These are phyloP conservation scores for Alternaria gansuensis DNA, from an alignment of 2,329 filamentous ascomycete genomes.

Conservation along the genomic window DNA sequence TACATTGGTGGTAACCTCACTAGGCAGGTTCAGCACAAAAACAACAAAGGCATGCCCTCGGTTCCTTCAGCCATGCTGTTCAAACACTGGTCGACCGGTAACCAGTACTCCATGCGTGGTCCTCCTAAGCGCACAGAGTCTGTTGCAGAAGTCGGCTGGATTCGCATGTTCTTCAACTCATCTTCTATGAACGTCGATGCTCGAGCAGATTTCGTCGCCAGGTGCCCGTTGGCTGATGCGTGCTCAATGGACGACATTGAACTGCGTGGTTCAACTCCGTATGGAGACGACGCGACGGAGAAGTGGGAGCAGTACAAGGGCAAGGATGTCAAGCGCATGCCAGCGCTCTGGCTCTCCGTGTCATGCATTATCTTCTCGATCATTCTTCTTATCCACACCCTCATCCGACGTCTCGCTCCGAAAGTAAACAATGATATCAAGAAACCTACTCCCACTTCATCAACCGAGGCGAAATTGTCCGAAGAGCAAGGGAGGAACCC, in stretches of 20 bases:
- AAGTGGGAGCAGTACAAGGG: conserved; percentile 45
- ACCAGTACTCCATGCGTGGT: conserved; percentile 57
- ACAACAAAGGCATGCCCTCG: conserved; percentile 50
- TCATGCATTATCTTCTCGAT: conserved; percentile 43
- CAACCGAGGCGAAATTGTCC: conserved; percentile 1
- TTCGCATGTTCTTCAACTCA: conserved; percentile 62
- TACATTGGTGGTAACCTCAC: conserved; percentile 54
- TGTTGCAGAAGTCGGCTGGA: conserved; percentile 57
- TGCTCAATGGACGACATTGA: conserved; percentile 51
- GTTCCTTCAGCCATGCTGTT: conserved; percentile 56
- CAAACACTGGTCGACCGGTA: conserved; percentile 61
- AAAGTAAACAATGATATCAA: conserved; percentile 15
- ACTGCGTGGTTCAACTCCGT: conserved; percentile 48
- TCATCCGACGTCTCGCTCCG: conserved; percentile 36
- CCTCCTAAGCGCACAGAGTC: conserved; percentile 53
- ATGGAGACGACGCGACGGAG: conserved; percentile 29
- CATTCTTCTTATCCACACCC: conserved; percentile 43
- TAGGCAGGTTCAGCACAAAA: conserved; percentile 46
- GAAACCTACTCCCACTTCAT: not conserved
- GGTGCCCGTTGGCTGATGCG: conserved; percentile 27
- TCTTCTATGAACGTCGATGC: conserved; percentile 48
- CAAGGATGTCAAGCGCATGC: conserved; percentile 39
- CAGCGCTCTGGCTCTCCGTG: conserved; percentile 47
- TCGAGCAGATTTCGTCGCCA: conserved; percentile 16
- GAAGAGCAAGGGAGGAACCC: conserved; percentile 14